phyloP scores from a whole-genome alignment of 805 yeast species.

The Hemisphaericaspora nanyangensis region DNA sequence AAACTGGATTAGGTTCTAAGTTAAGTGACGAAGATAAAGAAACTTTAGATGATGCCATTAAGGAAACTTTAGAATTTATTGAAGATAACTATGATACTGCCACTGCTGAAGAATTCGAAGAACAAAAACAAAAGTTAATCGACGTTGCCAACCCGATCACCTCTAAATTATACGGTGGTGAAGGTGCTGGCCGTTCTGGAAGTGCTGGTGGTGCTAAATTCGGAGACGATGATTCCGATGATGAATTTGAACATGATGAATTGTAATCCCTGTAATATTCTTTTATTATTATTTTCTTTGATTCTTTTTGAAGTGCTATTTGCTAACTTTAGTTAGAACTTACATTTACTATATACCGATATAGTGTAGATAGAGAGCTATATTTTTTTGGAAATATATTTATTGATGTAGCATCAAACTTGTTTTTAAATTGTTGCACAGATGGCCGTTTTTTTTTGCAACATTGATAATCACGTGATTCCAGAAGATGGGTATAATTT shows the following conservation, averaged over 20 bases:
- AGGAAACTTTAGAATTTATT: constrained; percentile 83
- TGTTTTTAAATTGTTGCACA: too few relatives aligned
- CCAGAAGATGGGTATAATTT: too few relatives aligned
- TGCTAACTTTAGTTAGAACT: too few relatives aligned
- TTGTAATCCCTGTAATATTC: constrained; percentile 20
- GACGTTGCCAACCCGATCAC: constrained; percentile 89
- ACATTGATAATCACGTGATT: too few relatives aligned
- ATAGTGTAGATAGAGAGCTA: too few relatives aligned
- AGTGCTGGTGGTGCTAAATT: constrained; percentile 38
- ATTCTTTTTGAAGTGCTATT: too few relatives aligned
- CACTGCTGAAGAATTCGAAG: constrained; percentile 88
- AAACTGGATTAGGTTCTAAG: constrained; percentile 62
- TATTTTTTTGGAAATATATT: too few relatives aligned
- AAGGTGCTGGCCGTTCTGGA: constrained; percentile 42
- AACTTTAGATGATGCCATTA: constrained; percentile 78
- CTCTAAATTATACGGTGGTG: constrained; percentile 56
- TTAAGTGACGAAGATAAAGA: constrained; percentile 90
- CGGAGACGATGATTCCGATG: constrained; percentile 43
- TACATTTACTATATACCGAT: too few relatives aligned
- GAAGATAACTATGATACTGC: constrained; percentile 82
- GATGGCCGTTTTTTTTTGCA: too few relatives aligned
- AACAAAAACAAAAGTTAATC: constrained; percentile 76
- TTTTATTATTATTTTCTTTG: background rate
- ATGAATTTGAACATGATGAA: constrained; percentile 43
- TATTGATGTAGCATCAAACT: too few relatives aligned